These are phyloP conservation scores for Hirschioporus abietinus DNA, from an alignment of 768 basidiomycete genomes.

Conservation along the genomic window DNA sequence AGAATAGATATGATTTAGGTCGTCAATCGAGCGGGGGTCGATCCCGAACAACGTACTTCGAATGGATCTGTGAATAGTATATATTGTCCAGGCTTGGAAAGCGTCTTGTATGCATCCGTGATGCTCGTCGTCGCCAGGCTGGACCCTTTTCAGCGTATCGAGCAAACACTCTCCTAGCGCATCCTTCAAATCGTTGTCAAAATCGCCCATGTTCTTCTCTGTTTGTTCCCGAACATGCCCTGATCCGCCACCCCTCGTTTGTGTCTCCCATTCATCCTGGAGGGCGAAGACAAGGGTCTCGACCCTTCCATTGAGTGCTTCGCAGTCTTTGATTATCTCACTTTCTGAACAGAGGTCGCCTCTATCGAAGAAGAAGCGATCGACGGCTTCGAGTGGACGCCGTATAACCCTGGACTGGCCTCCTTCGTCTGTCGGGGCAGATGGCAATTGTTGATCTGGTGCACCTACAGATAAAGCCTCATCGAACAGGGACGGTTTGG, in stretches of 20 bases:
- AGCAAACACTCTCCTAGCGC: neutral
- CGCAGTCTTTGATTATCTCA: neutral
- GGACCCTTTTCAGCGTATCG: neutral
- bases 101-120: neutral
- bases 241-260: neutral
- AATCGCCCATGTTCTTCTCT: neutral
- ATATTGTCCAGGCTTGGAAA: neutral
- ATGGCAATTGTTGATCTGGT: neutral
- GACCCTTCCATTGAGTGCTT: neutral
- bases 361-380: neutral
- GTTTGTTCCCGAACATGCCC: neutral
- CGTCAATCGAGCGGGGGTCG: neutral
- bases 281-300: neutral
- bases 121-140: neutral
- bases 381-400: neutral
- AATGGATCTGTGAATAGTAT: neutral
- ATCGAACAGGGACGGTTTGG: no score
- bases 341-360: neutral
- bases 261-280: neutral
- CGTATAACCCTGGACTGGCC: neutral
- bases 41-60: neutral
- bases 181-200: neutral
- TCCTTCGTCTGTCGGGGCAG: neutral
- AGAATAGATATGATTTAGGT: neutral
- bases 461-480: neutral